Evolutionary conservation across 345 rosid genomes (phyloP).

Genomic region (Hypericum perforatum): DNA sequence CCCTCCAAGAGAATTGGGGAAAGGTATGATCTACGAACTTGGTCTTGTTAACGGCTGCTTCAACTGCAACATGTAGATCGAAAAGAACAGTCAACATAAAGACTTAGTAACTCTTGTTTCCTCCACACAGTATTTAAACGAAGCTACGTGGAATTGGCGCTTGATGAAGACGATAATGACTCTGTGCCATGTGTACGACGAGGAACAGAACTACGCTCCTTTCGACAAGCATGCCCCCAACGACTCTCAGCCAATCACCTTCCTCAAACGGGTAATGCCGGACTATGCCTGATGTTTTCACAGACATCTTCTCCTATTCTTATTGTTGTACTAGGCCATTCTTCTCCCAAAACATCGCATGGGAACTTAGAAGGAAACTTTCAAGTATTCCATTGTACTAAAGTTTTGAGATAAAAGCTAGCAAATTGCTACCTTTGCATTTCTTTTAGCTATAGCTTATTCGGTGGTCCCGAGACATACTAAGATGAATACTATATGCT

Average conservation of each 20-base stretch:
- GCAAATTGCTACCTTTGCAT: too few relatives aligned
- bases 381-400: too few relatives aligned
- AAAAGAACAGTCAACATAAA: neutral
- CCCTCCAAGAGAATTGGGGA: slow-evolving; percentile 89
- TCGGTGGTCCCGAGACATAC: too few relatives aligned
- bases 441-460: too few relatives aligned
- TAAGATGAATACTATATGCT: too few relatives aligned
- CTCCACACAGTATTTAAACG: slow-evolving; percentile 63
- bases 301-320: too few relatives aligned
- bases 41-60: neutral
- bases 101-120: neutral
- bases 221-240: slow-evolving; percentile 62
- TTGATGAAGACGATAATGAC: slow-evolving; percentile 93
- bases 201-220: slow-evolving; percentile 54
- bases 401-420: too few relatives aligned
- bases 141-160: slow-evolving; percentile 89
- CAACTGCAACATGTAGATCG: neutral
- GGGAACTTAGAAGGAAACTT: too few relatives aligned
- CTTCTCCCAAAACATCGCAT: too few relatives aligned
- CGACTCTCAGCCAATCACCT: slow-evolving; percentile 58
- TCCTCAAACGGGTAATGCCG: slow-evolving; percentile 73
- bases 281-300: slow-evolving; percentile 36
- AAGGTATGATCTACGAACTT: slow-evolving; percentile 33
- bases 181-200: slow-evolving; percentile 63
- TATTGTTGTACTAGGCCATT: too few relatives aligned